A percentile compares a stretch with the other conserved stretches of the same genome.
These are phyloP conservation scores for Silene coronaria DNA, from an alignment of 179 eudicot genomes.

Conservation along the genomic window DNA sequence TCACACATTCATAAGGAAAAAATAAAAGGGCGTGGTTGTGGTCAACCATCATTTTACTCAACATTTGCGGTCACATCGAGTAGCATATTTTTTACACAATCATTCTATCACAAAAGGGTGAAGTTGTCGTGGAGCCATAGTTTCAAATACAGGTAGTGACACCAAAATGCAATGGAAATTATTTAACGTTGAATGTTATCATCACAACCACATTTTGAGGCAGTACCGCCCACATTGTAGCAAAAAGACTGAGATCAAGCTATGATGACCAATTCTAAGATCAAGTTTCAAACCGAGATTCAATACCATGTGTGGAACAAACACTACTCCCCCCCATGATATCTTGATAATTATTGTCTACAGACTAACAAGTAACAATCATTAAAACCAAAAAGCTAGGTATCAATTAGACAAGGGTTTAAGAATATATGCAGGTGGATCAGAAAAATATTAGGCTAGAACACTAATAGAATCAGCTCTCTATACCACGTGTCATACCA, in stretches of 20 bases:
- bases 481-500: slow-evolving; percentile 14
- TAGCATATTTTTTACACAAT: not conserved
- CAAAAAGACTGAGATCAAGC: not conserved
- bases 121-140: not conserved
- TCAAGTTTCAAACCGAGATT: not conserved
- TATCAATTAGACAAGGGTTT: not conserved
- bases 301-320: not conserved
- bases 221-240: not conserved
- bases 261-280: no score
- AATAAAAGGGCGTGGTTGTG: not conserved
- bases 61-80: not conserved
- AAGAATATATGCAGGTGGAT: slow-evolving; percentile 9
- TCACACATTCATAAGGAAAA: not conserved
- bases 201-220: not conserved
- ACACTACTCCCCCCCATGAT: not conserved
- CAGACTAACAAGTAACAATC: not conserved
- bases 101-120: not conserved
- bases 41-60: not conserved
- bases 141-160: not conserved
- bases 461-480: not conserved
- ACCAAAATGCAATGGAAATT: no score
- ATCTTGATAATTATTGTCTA: not conserved
- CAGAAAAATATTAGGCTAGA: slow-evolving; percentile 6
- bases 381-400: slow-evolving; percentile 9
- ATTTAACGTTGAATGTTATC: no score